phyloP scores from a whole-genome alignment of 768 basidiomycete species.

The Boletus patriciae region DNA sequence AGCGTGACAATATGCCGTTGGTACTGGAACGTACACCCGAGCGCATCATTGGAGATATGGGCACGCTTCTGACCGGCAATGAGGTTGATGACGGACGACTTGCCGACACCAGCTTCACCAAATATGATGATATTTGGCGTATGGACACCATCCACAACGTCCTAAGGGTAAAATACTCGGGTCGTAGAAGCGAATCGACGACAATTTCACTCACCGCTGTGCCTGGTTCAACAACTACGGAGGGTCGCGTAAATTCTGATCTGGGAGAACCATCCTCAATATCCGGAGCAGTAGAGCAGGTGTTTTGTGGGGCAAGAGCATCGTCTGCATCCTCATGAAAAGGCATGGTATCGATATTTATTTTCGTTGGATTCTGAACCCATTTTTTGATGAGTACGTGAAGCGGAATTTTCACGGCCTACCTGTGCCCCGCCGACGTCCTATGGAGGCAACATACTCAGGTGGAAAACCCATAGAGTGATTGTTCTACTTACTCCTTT shows the following conservation, averaged over 20 bases:
- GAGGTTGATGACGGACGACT: constrained; percentile 12
- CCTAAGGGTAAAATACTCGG: not conserved
- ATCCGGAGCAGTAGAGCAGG: no score
- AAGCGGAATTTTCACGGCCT: not conserved
- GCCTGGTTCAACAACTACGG: not conserved
- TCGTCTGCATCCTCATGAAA: not conserved
- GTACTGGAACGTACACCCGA: constrained; percentile 7
- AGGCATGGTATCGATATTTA: not conserved
- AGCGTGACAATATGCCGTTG: not conserved
- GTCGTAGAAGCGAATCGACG: not conserved
- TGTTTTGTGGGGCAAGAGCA: not conserved
- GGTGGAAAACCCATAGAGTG: not conserved
- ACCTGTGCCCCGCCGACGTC: not conserved
- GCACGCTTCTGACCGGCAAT: not conserved
- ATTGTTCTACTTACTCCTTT: not conserved
- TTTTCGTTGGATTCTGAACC: not conserved
- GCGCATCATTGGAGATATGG: not conserved
- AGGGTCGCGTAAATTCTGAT: not conserved
- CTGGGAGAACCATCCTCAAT: not conserved
- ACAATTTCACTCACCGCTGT: not conserved
- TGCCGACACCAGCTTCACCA: constrained; percentile 4
- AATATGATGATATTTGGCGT: constrained; percentile 7
- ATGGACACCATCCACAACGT: not conserved
- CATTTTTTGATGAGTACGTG: not conserved
- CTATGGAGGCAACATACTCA: not conserved